Percentiles rank a stretch among this genome's conserved stretches.
Evolutionary conservation across 495 filamentous ascomycete species (phyloP).

Genomic region (Xylaria telfairii): DNA sequence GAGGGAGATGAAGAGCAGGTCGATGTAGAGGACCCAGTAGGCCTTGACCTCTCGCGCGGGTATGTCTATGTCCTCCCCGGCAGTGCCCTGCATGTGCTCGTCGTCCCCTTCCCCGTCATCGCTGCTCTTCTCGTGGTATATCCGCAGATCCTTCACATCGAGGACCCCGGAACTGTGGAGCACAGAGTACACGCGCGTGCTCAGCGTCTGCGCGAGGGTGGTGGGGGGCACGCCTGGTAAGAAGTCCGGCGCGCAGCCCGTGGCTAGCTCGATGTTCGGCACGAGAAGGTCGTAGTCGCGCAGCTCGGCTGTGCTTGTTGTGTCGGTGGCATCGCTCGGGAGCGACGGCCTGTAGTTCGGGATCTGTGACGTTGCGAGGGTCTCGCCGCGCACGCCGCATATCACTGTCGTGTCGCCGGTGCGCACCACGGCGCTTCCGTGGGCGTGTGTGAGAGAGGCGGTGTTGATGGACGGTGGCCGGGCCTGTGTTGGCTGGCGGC

Average conservation of each 20-base stretch:
- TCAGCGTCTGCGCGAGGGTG: slow-evolving; percentile 79
- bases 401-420: slow-evolving; percentile 89
- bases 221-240: slow-evolving; percentile 83
- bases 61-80: slow-evolving; percentile 27
- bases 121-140: slow-evolving; percentile 67
- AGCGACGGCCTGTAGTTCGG: slow-evolving; percentile 63
- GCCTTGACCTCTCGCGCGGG: slow-evolving; percentile 67
- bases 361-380: slow-evolving; percentile 73
- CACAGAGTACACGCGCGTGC: slow-evolving; percentile 75
- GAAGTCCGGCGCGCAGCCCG: slow-evolving; percentile 84
- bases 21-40: slow-evolving; percentile 94
- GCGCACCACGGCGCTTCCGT: slow-evolving; percentile 87
- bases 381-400: slow-evolving; percentile 86
- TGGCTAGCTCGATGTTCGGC: slow-evolving; percentile 88
- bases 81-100: slow-evolving; percentile 48
- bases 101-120: slow-evolving; percentile 48
- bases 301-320: slow-evolving; percentile 45
- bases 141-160: slow-evolving; percentile 64
- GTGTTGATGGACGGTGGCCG: slow-evolving; percentile 76
- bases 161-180: slow-evolving; percentile 73
- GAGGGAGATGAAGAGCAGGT: slow-evolving; percentile 85
- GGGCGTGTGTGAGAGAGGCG: slow-evolving; percentile 80
- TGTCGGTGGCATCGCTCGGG: slow-evolving; percentile 25
- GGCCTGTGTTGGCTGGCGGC: slow-evolving; percentile 70
- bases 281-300: slow-evolving; percentile 76